Evolutionary conservation across 2,329 filamentous ascomycete genomes (phyloP).

Genomic region (Fusarium nanum): DNA sequence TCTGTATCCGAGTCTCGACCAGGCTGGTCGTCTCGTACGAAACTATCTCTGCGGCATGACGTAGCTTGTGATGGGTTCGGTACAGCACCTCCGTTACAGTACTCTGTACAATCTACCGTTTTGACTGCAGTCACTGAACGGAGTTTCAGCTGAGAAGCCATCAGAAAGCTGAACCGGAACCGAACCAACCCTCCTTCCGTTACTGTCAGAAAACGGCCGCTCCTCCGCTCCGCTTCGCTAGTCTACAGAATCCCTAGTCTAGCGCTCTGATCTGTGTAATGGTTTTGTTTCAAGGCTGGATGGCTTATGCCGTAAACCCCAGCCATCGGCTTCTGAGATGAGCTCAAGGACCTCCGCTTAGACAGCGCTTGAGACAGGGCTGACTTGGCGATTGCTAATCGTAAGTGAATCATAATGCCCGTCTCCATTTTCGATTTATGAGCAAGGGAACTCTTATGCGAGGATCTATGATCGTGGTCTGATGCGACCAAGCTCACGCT

Average conservation of each 20-base stretch:
- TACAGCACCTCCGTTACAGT: neutral
- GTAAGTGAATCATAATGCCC: neutral
- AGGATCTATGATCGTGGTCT: constrained; percentile 6
- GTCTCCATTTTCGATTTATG: neutral
- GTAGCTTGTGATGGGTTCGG: constrained; percentile 27
- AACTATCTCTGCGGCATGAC: constrained; percentile 36
- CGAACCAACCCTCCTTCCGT: constrained; percentile 8
- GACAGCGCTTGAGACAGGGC: neutral
- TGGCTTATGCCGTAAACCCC: constrained; percentile 13
- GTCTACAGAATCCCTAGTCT: neutral
- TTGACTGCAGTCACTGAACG: constrained; percentile 1
- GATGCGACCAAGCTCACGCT: neutral
- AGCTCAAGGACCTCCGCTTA: constrained; percentile 2
- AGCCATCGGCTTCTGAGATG: constrained; percentile 1
- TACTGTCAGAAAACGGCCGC: constrained; percentile 23
- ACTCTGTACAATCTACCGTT: constrained; percentile 15
- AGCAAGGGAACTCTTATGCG: constrained; percentile 11
- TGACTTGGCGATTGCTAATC: constrained; percentile 2
- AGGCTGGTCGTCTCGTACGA: constrained; percentile 1
- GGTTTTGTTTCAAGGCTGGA: constrained; percentile 34
- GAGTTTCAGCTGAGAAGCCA: constrained; percentile 25
- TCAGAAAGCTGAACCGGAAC: constrained; percentile 21
- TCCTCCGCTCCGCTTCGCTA: constrained; percentile 3
- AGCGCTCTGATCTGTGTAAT: constrained; percentile 17
- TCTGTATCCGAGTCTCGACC: constrained; percentile 23